phyloP scores from a whole-genome alignment of 305 asterid species.

The Rubia tinctorum region DNA sequence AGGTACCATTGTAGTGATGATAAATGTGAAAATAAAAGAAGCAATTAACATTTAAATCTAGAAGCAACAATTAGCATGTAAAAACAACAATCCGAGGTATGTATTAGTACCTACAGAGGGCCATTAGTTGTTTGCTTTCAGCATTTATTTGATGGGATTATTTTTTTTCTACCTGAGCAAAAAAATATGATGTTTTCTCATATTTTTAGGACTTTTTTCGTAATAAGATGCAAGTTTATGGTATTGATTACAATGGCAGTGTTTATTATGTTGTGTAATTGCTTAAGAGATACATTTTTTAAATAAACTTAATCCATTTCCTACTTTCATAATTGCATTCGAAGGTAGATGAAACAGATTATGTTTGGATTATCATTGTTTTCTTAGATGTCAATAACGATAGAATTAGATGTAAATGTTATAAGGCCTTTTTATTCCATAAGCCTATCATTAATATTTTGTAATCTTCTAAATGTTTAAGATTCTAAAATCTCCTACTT shows the following conservation, averaged over 20 bases:
- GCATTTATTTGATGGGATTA: neutral
- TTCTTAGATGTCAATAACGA: conserved; percentile 60
- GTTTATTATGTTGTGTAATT: neutral
- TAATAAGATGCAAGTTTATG: neutral
- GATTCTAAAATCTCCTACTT: too few species aligned
- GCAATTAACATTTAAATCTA: too few species aligned
- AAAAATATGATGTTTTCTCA: neutral
- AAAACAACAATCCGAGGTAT: too few species aligned
- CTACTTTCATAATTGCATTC: neutral
- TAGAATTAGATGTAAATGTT: conserved; percentile 63
- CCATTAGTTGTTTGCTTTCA: neutral
- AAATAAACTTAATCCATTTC: neutral
- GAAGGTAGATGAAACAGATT: neutral
- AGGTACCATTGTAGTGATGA: too few species aligned
- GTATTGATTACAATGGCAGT: too few species aligned
- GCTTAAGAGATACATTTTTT: neutral
- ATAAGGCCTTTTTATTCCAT: conserved; percentile 19
- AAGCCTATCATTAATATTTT: conserved; percentile 1
- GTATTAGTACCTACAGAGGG: too few species aligned
- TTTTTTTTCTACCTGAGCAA: neutral
- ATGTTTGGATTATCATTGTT: conserved; percentile 29
- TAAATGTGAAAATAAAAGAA: too few species aligned
- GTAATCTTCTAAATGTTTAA: neutral
- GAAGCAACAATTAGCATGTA: too few species aligned
- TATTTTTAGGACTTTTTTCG: neutral